phyloP scores from a whole-genome alignment of 2,329 filamentous ascomycete species.

The Alternaria sp. region DNA sequence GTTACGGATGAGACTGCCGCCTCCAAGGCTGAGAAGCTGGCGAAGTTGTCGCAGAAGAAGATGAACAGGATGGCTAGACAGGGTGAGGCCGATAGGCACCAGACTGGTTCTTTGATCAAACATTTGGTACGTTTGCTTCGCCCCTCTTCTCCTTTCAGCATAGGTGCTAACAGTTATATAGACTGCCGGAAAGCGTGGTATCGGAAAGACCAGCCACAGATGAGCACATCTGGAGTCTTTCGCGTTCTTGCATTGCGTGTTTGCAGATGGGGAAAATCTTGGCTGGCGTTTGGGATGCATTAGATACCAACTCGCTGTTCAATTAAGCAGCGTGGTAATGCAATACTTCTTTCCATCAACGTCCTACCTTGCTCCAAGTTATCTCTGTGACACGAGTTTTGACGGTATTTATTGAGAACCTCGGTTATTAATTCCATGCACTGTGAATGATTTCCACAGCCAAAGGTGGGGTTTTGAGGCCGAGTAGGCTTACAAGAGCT shows the following conservation, averaged over 20 bases:
- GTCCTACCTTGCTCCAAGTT: not conserved
- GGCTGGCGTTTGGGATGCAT: slow-evolving; percentile 44
- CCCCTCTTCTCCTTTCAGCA: not conserved
- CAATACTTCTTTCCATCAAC: slow-evolving; percentile 19
- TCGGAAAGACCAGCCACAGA: slow-evolving; percentile 80
- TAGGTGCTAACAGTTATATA: slow-evolving; percentile 49
- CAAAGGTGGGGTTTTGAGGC: too few relatives aligned
- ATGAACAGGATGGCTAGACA: slow-evolving; percentile 98
- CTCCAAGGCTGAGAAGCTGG: slow-evolving; percentile 82
- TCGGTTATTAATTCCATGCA: too few relatives aligned
- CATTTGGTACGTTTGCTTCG: slow-evolving; percentile 76
- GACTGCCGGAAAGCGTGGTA: slow-evolving; percentile 90
- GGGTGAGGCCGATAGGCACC: slow-evolving; percentile 95
- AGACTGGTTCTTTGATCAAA: slow-evolving; percentile 80
- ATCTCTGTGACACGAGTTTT: not conserved
- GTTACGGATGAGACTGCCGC: slow-evolving; percentile 72
- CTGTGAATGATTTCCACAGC: too few relatives aligned
- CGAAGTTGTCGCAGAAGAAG: slow-evolving; percentile 93
- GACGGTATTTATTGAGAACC: too few relatives aligned
- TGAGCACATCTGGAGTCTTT: slow-evolving; percentile 28
- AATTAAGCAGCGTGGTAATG: slow-evolving; percentile 33
- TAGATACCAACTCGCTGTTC: slow-evolving; percentile 42
- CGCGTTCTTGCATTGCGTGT: slow-evolving; percentile 23
- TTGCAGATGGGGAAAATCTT: slow-evolving; percentile 37
- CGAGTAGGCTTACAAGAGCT: too few relatives aligned